Evolutionary conservation across 257 asterid species (phyloP), one percentile per base, ranked within the genome.

Genomic region (Penstemon barbatus): DNA sequence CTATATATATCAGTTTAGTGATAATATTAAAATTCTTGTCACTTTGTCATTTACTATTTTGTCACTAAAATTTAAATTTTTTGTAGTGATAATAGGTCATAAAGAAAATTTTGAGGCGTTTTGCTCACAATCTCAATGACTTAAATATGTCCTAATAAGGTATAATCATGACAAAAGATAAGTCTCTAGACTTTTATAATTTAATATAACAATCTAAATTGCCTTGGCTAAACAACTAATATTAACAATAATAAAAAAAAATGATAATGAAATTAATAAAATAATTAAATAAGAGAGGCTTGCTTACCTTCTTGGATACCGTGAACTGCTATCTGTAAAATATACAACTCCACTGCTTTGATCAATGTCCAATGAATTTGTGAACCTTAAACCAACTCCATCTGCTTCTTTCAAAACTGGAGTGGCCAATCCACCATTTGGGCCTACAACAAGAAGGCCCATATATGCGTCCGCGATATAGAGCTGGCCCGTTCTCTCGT

Each of bases 251-350:
- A 10, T 6, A 33, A 25, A 25, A 0, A 1, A 25, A 8, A 56
- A 25, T 13, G 18, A 15, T 5, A 56, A 33, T 7, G 12, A 56
- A 11, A 18, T 11, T 0, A 10, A 6, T 19, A 9, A 15, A 15
- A 15, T 15, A 63, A 3, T 4, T 15, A 15, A 7, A 11, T 13
- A 11, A 43, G 51, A 6, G 7, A 10, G 10, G 3, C 7, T 6
- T 5, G 6, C 12, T 42, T 81, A 87, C 98, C 96, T 82, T 79
- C 98, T 80, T 4, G 64, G 72, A 48, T 74, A 87, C 39, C 75
- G 72, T 2, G 88, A 77, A 57, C 96, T 87, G 81, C 92, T 87
- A 72, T 89, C 97, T 0, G 96, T 86, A 49, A 89, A 89, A 63
- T 87, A 89, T 0, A 89, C 74, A 5, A 75, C 66, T 7, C 91